Base-by-base conservation (phyloP, 345 rosid genomes). In the Reutealis trisperma region DNA sequence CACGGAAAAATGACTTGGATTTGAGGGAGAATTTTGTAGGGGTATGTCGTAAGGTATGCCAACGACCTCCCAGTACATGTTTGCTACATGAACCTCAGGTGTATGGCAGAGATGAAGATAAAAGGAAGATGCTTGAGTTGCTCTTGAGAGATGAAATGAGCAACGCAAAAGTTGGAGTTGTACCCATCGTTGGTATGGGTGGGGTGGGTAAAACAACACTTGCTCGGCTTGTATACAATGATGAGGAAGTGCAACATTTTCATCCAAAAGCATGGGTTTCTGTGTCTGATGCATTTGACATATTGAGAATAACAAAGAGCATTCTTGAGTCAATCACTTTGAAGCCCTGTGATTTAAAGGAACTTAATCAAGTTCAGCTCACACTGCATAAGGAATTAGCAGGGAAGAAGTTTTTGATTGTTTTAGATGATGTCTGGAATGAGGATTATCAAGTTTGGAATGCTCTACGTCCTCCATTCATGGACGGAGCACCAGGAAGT, bases 231-330 rank as follows among this genome's bases (percentile, higher is more conserved):
- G 73, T 76, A 0, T 83, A 80, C 79, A 85, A 74, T 60, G 54
- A 21, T 6, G 69, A 51, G 7, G 83, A 61, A 44, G 58, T 37
- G 57, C 14, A 65, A 16, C 79, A 64, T 67, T 85, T 82, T 65
- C 18, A 73, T 25, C 51, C 69, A 1, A 72, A 57, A 77, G 66
- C 71, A 12, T 86, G 87, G 87, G 78, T 78, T 19, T 84, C 78
- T 75, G 80, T 79, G 27, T 79, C 80, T 22, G 76, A 64, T 12
- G 71, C 71, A 21, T 79, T 86, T 54, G 85, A 84, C 67, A 77
- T 87, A 71, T 67, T 78, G 71, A 84, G 68, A 19, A 62, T 47
- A 6, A 8, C 55, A 22, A 60, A 44, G 57, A 18, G 59, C 13
- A 45, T 65, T 65, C 69, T 65, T 65, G 49, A 37, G 21, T 19